A percentile compares a stretch with the other conserved stretches of the same genome.
Conservation (phyloP, 1,284 basidiomycete genomes). For the Ganoderma multipileum region DNA sequence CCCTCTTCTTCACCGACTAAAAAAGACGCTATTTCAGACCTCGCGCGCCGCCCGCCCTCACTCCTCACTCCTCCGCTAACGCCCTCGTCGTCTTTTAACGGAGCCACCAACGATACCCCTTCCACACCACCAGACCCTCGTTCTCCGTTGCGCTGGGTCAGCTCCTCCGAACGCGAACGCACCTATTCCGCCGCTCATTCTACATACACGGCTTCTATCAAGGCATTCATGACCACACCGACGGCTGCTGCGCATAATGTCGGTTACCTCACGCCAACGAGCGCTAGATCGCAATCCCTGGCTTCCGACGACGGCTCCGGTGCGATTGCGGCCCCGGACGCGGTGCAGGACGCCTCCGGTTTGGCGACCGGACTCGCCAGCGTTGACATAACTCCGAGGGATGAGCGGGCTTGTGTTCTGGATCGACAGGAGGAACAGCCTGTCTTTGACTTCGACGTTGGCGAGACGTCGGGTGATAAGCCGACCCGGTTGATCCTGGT, state of each 20-base stretch:
- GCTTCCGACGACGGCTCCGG: conserved; percentile 29
- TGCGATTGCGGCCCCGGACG: conserved; percentile 11
- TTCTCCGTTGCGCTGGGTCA: conserved; percentile 32
- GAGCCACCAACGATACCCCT: conserved; percentile 33
- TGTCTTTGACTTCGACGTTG: conserved; percentile 15
- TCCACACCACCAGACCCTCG: conserved; percentile 34
- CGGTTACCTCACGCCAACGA: conserved; percentile 35
- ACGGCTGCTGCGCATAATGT: conserved; percentile 21
- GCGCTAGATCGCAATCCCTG: conserved; percentile 32
- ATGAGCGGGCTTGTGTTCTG: conserved; percentile 27
- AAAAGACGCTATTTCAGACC: conserved; percentile 19
- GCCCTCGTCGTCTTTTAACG: conserved; percentile 40
- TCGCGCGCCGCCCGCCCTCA: conserved; percentile 24
- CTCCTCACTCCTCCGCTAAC: conserved; percentile 41
- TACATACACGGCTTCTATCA: conserved; percentile 19
- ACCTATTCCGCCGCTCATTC: conserved; percentile 17
- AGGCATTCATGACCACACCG: conserved; percentile 20
- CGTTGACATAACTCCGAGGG: conserved; percentile 32
- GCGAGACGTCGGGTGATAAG: conserved; percentile 20
- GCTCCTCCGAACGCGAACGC: conserved; percentile 22
- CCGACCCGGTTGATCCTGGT: conserved; percentile 33
- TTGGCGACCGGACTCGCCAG: conserved; percentile 26
- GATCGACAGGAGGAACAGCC: conserved; percentile 13
- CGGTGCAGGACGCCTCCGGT: conserved; percentile 15
- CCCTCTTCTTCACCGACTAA: conserved; percentile 29